Evolutionary conservation across 2,329 filamentous ascomycete genomes (phyloP).

Genomic region (Sphaerulina musiva): DNA sequence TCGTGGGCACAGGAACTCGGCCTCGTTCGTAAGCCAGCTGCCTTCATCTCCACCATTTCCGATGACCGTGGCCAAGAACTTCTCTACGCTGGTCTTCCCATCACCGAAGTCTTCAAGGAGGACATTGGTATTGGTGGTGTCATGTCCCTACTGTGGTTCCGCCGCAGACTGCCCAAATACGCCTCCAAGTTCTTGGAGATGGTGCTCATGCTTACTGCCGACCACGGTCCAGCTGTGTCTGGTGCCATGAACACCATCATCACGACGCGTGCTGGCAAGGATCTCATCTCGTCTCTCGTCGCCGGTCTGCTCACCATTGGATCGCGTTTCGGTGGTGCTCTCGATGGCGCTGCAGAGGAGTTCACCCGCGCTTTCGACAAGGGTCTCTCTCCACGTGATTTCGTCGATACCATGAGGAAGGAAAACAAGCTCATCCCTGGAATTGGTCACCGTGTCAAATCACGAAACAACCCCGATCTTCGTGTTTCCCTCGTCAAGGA

Average conservation of each 20-base stretch:
- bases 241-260: constrained; percentile 99
- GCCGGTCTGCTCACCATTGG: constrained; percentile 97
- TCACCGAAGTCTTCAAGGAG: constrained; percentile 99
- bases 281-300: constrained; percentile 90
- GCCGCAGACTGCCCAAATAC: constrained; percentile 88
- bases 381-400: constrained; percentile 95
- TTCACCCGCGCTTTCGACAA: constrained; percentile 98
- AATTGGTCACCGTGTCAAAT: constrained; percentile 99
- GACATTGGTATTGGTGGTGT: constrained; percentile 99
- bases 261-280: constrained; percentile 97
- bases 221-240: constrained; percentile 97
- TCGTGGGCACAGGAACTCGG: constrained; percentile 99
- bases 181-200: constrained; percentile 99
- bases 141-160: constrained; percentile 99
- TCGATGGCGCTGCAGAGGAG: constrained; percentile 95
- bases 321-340: constrained; percentile 94
- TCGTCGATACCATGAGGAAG: constrained; percentile 98
- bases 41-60: constrained; percentile 99
- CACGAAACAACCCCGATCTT: constrained; percentile 98
- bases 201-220: constrained; percentile 99
- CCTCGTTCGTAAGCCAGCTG: constrained; percentile 98
- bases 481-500: constrained; percentile 99
- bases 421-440: constrained; percentile 99
- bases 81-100: constrained; percentile 97
- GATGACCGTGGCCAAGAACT: constrained; percentile 99